phyloP scores from a whole-genome alignment of 305 asterid species.

The Fraxinus platypoda region DNA sequence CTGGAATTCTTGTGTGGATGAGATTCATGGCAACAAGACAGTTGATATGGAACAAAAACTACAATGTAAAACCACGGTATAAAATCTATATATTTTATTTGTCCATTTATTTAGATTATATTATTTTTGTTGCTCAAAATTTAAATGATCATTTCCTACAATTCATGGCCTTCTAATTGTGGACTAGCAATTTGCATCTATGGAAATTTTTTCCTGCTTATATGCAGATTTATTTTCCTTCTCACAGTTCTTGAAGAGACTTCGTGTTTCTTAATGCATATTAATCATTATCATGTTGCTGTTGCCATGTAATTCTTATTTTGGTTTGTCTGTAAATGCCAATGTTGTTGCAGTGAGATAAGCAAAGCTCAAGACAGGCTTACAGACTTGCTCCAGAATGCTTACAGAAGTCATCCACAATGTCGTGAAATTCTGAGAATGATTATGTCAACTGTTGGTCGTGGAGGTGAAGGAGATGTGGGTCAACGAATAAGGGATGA shows the following conservation, averaged over 20 bases:
- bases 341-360: slow-evolving; percentile 70
- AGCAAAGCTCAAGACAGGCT: slow-evolving; percentile 99
- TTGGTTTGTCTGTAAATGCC: slow-evolving; percentile 12
- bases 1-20: slow-evolving; percentile 98
- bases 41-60: slow-evolving; percentile 96
- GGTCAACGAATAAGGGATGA: slow-evolving; percentile 99
- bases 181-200: slow-evolving; percentile 11
- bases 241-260: slow-evolving; percentile 19
- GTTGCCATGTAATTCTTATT: neutral
- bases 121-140: slow-evolving; percentile 3
- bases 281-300: slow-evolving; percentile 1
- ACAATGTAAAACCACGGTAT: slow-evolving; percentile 98
- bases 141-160: neutral
- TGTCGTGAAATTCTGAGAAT: slow-evolving; percentile 78
- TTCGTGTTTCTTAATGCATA: neutral
- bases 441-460: slow-evolving; percentile 98
- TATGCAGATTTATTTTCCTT: slow-evolving; percentile 8
- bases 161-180: slow-evolving; percentile 4
- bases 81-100: slow-evolving; percentile 24
- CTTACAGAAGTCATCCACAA: slow-evolving; percentile 56
- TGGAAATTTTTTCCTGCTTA: neutral
- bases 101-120: slow-evolving; percentile 13
- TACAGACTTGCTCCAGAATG: slow-evolving; percentile 76
- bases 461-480: slow-evolving; percentile 99
- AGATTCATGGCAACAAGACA: slow-evolving; percentile 99